Base-by-base conservation (phyloP, 495 filamentous ascomycete genomes). In the Trichoderma asperelloides region DNA sequence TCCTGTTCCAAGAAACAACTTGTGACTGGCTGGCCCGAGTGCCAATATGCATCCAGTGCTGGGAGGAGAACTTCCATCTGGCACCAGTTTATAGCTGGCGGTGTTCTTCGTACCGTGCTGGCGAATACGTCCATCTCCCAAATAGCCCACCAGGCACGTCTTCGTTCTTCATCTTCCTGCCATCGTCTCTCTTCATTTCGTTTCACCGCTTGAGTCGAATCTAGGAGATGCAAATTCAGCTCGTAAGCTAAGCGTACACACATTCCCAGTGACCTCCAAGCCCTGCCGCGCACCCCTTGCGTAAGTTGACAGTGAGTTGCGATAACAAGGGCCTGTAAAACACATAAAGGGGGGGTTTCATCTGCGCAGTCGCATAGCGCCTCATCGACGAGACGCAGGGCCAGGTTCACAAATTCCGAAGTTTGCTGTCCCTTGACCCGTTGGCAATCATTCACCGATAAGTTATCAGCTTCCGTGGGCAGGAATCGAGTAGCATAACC, bases 101-200 rank as follows among this genome's bases (percentile, higher is more conserved):
- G 77, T 11, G 66, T 68, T 25, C 74, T 69, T 2, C 74, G 71
- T 25, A 79, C 72, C 6, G 74, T 73, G 64, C 69, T 75, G 16
- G 77, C 74, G 64, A 77, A 79, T 39, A 74, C 70, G 45, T 79
- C 77, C 72, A 79, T 75, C 57, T 79, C 77, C 77, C 77, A 79
- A 28, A 77, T 73, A 1, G 76, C 73, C 77, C 77, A 79, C 72
- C 75, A 76, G n/a, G 72, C 69, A 18, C 74, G 66, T 6, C 75
- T 67, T 33, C 71, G 71, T 68, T 76, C 71, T 60, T 75, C 75
- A 21, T 71, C 47, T 21, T 69, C 62, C 23, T 62, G 65, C 73
- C 74, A 75, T 40, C 63, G 66, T n/a, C n/a, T n/a, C 27, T 69
- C 16, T 1, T 60, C 41, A 57, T 73, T 39, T 4, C 23, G 25